phyloP scores from a whole-genome alignment of 1,284 basidiomycete species.

The Ganoderma sp. region DNA sequence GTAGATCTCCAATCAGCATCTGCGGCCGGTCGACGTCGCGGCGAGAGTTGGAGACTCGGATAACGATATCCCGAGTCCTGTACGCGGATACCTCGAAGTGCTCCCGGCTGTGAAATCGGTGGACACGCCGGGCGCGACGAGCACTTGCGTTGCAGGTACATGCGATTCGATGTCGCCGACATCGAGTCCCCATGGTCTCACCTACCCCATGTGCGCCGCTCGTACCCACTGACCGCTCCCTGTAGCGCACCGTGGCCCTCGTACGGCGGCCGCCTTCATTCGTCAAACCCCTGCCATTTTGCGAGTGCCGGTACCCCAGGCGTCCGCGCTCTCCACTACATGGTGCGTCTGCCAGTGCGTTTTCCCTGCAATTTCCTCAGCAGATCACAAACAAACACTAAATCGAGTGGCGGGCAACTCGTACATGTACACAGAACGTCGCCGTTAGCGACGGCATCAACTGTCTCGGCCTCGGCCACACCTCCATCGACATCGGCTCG shows the following conservation, averaged over 20 bases:
- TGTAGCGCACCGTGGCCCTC: constrained; percentile 23
- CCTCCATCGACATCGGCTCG: constrained; percentile 38
- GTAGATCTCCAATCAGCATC: neutral
- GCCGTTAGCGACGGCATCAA: constrained; percentile 29
- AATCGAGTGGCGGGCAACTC: too few relatives aligned
- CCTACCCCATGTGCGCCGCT: neutral
- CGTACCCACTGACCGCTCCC: neutral
- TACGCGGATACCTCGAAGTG: too few relatives aligned
- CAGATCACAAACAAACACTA: too few relatives aligned
- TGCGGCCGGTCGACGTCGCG: neutral
- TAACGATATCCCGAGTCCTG: neutral
- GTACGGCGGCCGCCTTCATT: constrained; percentile 26
- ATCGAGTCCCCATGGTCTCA: too few relatives aligned
- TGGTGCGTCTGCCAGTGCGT: too few relatives aligned
- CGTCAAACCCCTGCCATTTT: constrained; percentile 26
- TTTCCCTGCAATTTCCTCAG: too few relatives aligned
- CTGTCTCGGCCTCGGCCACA: constrained; percentile 29
- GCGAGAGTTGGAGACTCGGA: neutral
- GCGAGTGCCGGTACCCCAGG: too few relatives aligned
- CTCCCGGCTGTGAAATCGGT: too few relatives aligned
- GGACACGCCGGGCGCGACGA: too few relatives aligned
- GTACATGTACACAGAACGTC: constrained; percentile 31
- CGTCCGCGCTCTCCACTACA: too few relatives aligned
- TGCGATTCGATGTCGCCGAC: too few relatives aligned
- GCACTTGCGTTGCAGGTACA: too few relatives aligned